Conservation (phyloP, 31 red algal genomes). For the Bonnemaisonia californica region DNA sequence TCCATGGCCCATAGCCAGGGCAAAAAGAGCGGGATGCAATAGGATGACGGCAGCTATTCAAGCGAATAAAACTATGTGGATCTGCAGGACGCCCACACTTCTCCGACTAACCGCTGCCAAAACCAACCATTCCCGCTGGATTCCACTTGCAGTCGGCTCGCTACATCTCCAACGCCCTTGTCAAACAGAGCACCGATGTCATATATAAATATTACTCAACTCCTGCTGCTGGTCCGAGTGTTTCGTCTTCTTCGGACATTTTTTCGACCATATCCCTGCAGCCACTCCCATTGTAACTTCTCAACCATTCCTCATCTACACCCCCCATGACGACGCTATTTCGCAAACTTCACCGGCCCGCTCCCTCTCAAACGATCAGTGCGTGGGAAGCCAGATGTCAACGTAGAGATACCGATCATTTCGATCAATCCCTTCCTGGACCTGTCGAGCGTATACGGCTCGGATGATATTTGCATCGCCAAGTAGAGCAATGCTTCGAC, state of each 20-base stretch:
- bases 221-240: background rate
- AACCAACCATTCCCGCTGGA: too few species aligned
- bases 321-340: background rate
- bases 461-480: background rate
- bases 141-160: too few species aligned
- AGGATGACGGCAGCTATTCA: background rate
- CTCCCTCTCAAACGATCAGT: conserved; percentile 5
- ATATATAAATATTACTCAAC: too few species aligned
- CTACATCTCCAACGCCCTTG: background rate
- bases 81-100: too few species aligned
- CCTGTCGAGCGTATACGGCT: conserved; percentile 9
- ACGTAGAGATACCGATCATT: background rate
- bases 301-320: background rate
- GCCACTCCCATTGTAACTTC: background rate
- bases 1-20: too few species aligned
- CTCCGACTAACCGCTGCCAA: too few species aligned
- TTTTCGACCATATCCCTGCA: conserved; percentile 21
- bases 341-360: background rate
- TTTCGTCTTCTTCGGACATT: conserved; percentile 16
- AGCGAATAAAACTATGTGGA: too few species aligned
- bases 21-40: too few species aligned
- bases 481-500: background rate
- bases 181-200: background rate
- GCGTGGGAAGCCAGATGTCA: conserved; percentile 4
- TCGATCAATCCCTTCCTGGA: background rate